phyloP scores from a whole-genome alignment of 352 stramenopile species.

The Pythium grandisporangium region DNA sequence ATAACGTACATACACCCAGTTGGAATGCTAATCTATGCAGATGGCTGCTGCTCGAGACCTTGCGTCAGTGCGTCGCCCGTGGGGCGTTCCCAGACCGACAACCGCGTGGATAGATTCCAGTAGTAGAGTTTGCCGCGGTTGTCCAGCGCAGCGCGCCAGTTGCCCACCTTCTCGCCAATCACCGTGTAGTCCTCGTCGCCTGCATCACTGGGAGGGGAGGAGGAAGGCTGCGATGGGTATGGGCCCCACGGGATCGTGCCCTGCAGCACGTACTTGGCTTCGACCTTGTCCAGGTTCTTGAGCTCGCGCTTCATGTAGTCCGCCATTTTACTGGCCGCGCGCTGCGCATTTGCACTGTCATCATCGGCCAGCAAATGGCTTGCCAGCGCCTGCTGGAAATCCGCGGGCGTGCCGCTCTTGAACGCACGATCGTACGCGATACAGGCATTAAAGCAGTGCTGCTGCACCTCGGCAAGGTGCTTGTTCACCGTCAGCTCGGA shows the following conservation, averaged over 20 bases:
- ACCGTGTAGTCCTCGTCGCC: constrained; percentile 62
- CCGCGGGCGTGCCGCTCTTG: constrained; percentile 41
- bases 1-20: too few species aligned
- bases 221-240: constrained; percentile 11
- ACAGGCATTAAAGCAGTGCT: constrained; percentile 92
- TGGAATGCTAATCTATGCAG: too few species aligned
- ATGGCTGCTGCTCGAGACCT: constrained; percentile 14
- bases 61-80: constrained; percentile 48
- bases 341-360: constrained; percentile 42
- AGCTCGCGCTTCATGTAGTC: constrained; percentile 76
- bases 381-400: constrained; percentile 50
- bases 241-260: constrained; percentile 70
- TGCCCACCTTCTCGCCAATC: constrained; percentile 75
- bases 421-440: constrained; percentile 91
- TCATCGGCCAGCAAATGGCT: constrained; percentile 74
- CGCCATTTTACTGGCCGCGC: constrained; percentile 42
- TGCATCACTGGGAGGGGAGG: constrained; percentile 11
- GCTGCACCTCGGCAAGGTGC: constrained; percentile 93
- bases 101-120: constrained; percentile 81
- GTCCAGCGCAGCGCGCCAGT: constrained; percentile 79
- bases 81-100: constrained; percentile 70
- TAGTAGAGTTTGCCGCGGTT: constrained; percentile 85
- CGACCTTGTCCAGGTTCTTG: constrained; percentile 71
- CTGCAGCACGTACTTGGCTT: constrained; percentile 55
- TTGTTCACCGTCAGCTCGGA: constrained; percentile 95